A percentile compares a stretch with the other conserved stretches of the same genome.
Evolutionary conservation across 352 stramenopile species (phyloP).

Genomic region (Thalassiosira mediterranea): DNA sequence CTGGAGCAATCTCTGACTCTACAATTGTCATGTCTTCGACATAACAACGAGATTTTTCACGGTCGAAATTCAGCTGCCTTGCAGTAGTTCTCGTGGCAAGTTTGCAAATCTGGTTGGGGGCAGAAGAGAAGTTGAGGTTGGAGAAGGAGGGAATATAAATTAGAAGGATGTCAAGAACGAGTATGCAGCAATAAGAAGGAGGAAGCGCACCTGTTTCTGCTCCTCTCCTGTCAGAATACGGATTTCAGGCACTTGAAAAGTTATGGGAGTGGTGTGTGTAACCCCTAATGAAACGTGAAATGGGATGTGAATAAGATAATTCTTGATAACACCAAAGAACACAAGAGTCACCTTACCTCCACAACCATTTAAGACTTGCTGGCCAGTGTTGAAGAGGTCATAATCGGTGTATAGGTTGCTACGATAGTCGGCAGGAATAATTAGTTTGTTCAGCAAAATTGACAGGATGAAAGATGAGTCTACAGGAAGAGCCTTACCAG

Average conservation of each 20-base stretch:
- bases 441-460: constrained; percentile 35
- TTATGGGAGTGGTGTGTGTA: constrained; percentile 23
- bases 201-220: constrained; percentile 52
- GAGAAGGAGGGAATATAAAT: no score
- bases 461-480: no score
- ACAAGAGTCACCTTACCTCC: constrained; percentile 32
- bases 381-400: constrained; percentile 43
- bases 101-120: no score
- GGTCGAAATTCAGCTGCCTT: constrained; percentile 31
- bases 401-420: constrained; percentile 50
- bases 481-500: no score
- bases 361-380: constrained; percentile 34
- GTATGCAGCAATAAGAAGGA: no score
- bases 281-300: not conserved
- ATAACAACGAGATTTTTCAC: constrained; percentile 38
- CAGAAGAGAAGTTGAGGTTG: no score
- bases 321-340: no score
- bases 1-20: constrained; percentile 26
- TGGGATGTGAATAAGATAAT: no score
- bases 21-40: constrained; percentile 27
- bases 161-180: no score
- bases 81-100: constrained; percentile 30
- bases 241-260: constrained; percentile 38
- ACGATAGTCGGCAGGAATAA: constrained; percentile 44
- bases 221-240: constrained; percentile 47